Conservation (phyloP, 192 early-diverging fungal genomes). For the Globomyces pollinis-pini region DNA sequence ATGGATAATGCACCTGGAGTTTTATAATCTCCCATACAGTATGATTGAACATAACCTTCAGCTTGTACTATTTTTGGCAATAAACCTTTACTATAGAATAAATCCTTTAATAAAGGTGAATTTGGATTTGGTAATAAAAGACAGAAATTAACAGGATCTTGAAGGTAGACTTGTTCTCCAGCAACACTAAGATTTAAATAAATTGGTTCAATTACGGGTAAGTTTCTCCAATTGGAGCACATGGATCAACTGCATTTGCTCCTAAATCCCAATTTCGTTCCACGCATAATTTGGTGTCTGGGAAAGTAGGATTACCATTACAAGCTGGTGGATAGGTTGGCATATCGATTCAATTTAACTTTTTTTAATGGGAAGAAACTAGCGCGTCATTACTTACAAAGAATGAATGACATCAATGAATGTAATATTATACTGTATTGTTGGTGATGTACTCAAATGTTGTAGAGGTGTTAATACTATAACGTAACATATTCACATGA, state of each 20-base stretch:
- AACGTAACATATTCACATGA: too few relatives aligned
- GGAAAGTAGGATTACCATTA: background rate
- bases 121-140: constrained; percentile 30
- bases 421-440: too few relatives aligned
- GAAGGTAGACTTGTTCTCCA: constrained; percentile 4
- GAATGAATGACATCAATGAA: too few relatives aligned
- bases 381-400: too few relatives aligned
- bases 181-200: background rate
- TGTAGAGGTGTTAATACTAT: too few relatives aligned
- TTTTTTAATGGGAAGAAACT: too few relatives aligned
- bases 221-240: background rate
- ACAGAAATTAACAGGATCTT: constrained; percentile 22
- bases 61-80: constrained; percentile 23
- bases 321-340: background rate
- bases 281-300: background rate
- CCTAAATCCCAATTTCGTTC: background rate
- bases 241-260: background rate
- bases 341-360: background rate
- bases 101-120: constrained; percentile 11
- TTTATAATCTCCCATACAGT: constrained; percentile 22
- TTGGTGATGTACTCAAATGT: too few relatives aligned
- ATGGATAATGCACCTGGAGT: constrained; percentile 14
- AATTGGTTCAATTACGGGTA: too few relatives aligned
- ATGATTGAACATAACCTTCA: constrained; percentile 24
- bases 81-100: constrained; percentile 12